phyloP scores from a whole-genome alignment of 805 yeast species.

The Sugiyamaella marilandica region DNA sequence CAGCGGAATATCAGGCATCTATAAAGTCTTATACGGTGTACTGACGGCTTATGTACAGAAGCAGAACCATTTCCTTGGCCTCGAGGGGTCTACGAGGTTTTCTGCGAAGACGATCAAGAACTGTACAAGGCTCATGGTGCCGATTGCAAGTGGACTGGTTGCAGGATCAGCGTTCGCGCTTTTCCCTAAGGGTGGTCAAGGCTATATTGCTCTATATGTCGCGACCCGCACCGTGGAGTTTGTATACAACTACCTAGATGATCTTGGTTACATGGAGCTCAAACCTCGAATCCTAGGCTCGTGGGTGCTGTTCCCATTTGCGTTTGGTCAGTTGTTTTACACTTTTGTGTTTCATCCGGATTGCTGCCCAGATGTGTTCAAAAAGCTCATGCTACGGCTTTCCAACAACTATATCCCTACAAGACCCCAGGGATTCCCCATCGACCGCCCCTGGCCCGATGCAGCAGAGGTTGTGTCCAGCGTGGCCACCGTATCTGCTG shows the following conservation, averaged over 20 bases:
- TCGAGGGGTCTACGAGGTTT: slow-evolving; percentile 3
- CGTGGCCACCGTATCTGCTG: slow-evolving; percentile 29
- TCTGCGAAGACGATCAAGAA: slow-evolving; percentile 9
- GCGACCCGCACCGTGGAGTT: slow-evolving; percentile 34
- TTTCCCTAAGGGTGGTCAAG: slow-evolving; percentile 27
- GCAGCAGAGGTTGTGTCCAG: slow-evolving; percentile 29
- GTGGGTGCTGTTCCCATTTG: slow-evolving; percentile 39
- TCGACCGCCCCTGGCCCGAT: slow-evolving; percentile 32
- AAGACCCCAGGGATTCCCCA: slow-evolving; percentile 30
- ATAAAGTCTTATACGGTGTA: slow-evolving; percentile 12
- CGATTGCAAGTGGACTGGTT: slow-evolving; percentile 24
- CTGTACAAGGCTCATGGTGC: slow-evolving; percentile 9
- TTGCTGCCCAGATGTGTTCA: slow-evolving; percentile 31
- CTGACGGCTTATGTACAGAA: background rate
- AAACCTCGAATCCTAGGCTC: slow-evolving; percentile 35
- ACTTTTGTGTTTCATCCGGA: slow-evolving; percentile 34
- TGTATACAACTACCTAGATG: slow-evolving; percentile 33
- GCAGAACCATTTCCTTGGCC: slow-evolving; percentile 6
- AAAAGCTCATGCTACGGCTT: slow-evolving; percentile 26
- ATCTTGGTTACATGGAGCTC: slow-evolving; percentile 31
- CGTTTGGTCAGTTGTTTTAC: slow-evolving; percentile 37
- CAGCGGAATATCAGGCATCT: slow-evolving; percentile 17
- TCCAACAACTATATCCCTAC: slow-evolving; percentile 30
- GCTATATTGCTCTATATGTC: slow-evolving; percentile 31
- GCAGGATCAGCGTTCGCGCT: slow-evolving; percentile 25